Evolutionary conservation across 176 grass and related monocot species (phyloP).

Genomic region (Carex scoparia): DNA sequence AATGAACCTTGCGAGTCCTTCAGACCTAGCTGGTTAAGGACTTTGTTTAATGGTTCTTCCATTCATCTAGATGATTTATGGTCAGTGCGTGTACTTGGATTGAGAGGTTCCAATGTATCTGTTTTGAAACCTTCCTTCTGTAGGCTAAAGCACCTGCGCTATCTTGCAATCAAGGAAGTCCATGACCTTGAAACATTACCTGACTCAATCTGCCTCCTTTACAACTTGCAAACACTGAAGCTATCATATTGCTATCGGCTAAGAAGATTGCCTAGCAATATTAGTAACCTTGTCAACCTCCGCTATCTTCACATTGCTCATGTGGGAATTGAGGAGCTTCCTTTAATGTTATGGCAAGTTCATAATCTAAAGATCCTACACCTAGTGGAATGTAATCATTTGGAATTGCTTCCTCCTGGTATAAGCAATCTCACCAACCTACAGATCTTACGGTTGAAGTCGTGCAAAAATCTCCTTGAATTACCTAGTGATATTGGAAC

Average conservation of each 20-base stretch:
- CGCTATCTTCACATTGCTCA: conserved; percentile 13
- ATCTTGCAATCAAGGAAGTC: conserved; percentile 1
- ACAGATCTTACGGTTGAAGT: background rate
- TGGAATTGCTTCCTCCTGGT: background rate
- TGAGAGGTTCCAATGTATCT: conserved; percentile 3
- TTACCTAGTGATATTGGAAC: conserved; percentile 14
- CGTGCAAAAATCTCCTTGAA: background rate
- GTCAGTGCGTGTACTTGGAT: background rate
- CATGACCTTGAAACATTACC: background rate
- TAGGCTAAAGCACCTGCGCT: conserved; percentile 10
- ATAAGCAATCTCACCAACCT: background rate
- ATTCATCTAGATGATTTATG: background rate
- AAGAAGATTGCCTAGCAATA: background rate
- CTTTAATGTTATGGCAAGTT: conserved; percentile 12
- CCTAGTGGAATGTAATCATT: background rate
- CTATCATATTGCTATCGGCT: background rate
- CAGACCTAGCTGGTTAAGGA: background rate
- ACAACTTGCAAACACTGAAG: conserved; percentile 2
- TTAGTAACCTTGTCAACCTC: background rate
- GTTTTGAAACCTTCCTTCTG: background rate
- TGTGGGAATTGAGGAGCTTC: background rate
- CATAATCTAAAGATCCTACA: conserved; percentile 11
- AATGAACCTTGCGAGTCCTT: background rate
- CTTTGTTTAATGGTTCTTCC: background rate
- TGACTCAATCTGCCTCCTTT: background rate